Percentiles rank a stretch among this genome's conserved stretches.
Evolutionary conservation across 116 monocot species (phyloP).

Genomic region (Papilionanthe hybrid): DNA sequence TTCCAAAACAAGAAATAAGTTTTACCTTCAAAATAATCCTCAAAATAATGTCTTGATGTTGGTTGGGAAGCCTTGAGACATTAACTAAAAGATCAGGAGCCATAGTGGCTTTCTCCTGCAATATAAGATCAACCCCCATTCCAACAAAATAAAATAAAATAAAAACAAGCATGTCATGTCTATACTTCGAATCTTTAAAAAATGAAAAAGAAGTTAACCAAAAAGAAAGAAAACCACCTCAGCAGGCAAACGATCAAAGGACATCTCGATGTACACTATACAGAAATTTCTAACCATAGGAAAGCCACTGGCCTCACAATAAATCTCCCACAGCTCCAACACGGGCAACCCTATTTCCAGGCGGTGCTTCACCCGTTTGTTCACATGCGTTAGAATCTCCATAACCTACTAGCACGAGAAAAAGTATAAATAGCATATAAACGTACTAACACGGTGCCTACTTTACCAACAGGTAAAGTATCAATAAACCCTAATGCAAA

Average conservation of each 20-base stretch:
- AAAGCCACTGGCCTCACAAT: constrained; percentile 42
- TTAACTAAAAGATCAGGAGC: constrained; percentile 69
- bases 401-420: constrained; percentile 51
- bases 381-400: constrained; percentile 89
- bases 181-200: not conserved
- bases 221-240: constrained; percentile 42
- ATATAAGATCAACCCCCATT: not conserved
- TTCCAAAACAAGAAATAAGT: not conserved
- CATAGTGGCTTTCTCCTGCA: constrained; percentile 62
- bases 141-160: not conserved
- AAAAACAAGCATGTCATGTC: constrained; percentile 4
- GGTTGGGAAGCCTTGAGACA: constrained; percentile 49
- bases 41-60: constrained; percentile 90
- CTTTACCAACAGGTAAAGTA: not conserved
- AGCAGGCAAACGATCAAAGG: constrained; percentile 66
- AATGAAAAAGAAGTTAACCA: not conserved
- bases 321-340: constrained; percentile 70
- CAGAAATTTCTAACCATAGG: constrained; percentile 91
- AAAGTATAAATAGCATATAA: not conserved
- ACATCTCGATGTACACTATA: constrained; percentile 93
- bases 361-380: constrained; percentile 87
- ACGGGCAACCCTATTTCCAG: constrained; percentile 70
- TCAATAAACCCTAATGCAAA: not conserved
- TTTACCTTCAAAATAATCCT: constrained; percentile 74
- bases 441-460: not conserved